Conservation (phyloP, 2,329 filamentous ascomycete species). For the Phyllosticta ampelicida region DNA sequence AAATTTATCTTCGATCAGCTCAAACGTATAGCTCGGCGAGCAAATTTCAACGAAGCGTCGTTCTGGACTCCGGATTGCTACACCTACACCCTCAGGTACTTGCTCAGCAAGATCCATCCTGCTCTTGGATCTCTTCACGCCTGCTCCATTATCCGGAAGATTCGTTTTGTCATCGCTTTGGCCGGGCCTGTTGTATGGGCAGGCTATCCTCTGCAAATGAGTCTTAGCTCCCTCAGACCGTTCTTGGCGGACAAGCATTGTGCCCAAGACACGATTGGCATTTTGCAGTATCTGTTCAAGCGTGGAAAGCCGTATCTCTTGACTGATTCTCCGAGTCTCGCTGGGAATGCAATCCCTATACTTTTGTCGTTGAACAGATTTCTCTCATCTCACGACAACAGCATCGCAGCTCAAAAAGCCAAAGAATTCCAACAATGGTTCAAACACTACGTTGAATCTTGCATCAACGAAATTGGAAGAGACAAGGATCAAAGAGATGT, state of each 20-base stretch:
- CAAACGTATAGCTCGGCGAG: constrained; percentile 63
- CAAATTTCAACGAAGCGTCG: constrained; percentile 50
- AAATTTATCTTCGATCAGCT: constrained; percentile 68
- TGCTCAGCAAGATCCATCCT: constrained; percentile 71
- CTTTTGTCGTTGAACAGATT: constrained; percentile 70
- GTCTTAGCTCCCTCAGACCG: constrained; percentile 66
- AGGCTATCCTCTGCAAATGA: constrained; percentile 82
- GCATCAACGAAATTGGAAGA: constrained; percentile 14
- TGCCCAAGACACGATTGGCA: constrained; percentile 78
- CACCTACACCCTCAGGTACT: constrained; percentile 60
- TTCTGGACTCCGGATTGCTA: constrained; percentile 71
- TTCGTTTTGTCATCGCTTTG: constrained; percentile 69
- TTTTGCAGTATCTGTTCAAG: constrained; percentile 72
- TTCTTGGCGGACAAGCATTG: constrained; percentile 78
- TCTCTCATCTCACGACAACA: constrained; percentile 62
- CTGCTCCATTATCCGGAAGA: constrained; percentile 75
- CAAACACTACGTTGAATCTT: constrained; percentile 53
- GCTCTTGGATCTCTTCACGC: constrained; percentile 79
- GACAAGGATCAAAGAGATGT: background rate
- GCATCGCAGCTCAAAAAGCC: constrained; percentile 69
- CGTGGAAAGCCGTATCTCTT: constrained; percentile 55
- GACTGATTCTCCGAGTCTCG: constrained; percentile 61
- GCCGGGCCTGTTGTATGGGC: constrained; percentile 61
- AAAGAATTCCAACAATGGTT: constrained; percentile 72
- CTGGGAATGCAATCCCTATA: constrained; percentile 68